These are phyloP conservation scores for Papiliotrema flavescens DNA, from an alignment of 1,284 basidiomycete species.

Conservation along the genomic window DNA sequence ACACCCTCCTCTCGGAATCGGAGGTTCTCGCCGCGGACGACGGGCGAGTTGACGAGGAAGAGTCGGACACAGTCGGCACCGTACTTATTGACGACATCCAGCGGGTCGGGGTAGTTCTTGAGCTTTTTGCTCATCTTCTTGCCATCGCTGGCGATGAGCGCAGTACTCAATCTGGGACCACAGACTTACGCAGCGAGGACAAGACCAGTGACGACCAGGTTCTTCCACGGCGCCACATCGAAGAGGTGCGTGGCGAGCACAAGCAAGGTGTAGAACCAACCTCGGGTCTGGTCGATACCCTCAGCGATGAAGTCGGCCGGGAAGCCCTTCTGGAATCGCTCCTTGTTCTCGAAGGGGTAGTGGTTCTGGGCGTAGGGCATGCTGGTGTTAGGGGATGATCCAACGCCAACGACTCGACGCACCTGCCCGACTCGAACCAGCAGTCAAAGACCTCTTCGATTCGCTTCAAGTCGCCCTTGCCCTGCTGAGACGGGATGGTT, in stretches of 20 bases:
- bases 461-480: constrained; percentile 84
- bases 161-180: neutral
- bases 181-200: constrained; percentile 80
- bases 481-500: constrained; percentile 88
- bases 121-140: constrained; percentile 99
- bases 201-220: constrained; percentile 92
- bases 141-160: constrained; percentile 64
- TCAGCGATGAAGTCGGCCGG: constrained; percentile 99
- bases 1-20: constrained; percentile 98
- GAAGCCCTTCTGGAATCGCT: constrained; percentile 68
- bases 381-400: constrained; percentile 51
- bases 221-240: constrained; percentile 94
- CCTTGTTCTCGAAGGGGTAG: constrained; percentile 94
- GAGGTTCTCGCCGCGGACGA: constrained; percentile 95
- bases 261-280: constrained; percentile 99
- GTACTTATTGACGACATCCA: constrained; percentile 81
- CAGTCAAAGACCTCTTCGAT: constrained; percentile 99
- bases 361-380: constrained; percentile 99
- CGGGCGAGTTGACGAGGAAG: constrained; percentile 98
- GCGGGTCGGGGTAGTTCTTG: constrained; percentile 98
- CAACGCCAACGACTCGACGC: constrained; percentile 18
- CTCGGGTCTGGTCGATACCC: constrained; percentile 92
- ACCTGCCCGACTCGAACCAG: constrained; percentile 99
- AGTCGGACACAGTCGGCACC: constrained; percentile 96
- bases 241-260: constrained; percentile 95